Conservation (phyloP, 31 red algal species). For the Bonnemaisonia californica region DNA sequence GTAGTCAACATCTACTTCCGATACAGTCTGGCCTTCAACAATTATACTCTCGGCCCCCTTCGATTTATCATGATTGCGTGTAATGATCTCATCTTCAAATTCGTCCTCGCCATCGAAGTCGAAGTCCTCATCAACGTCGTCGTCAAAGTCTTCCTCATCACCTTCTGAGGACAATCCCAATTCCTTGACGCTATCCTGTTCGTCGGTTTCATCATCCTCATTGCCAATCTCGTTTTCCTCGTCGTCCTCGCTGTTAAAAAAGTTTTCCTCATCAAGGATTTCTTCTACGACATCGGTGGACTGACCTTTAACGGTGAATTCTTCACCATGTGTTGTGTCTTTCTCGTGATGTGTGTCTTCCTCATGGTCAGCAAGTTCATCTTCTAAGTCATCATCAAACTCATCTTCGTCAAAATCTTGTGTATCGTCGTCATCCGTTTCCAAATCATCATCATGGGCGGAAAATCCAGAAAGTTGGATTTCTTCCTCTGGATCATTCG, state of each 20-base stretch:
- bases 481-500: no score
- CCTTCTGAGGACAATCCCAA: neutral
- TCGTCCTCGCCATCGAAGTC: neutral
- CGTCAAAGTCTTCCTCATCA: slow-evolving; percentile 4
- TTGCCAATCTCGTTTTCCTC: neutral
- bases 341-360: no score
- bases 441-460: no score
- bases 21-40: no score
- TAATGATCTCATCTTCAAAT: no score
- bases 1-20: no score
- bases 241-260: neutral
- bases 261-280: slow-evolving; percentile 1
- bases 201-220: neutral
- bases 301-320: no score
- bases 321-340: no score
- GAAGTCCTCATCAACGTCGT: neutral
- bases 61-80: no score
- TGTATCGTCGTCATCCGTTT: no score
- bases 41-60: no score
- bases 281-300: neutral
- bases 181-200: neutral
- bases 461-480: no score
- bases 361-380: neutral
- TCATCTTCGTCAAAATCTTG: neutral
- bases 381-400: neutral